Conservation (phyloP, 2,329 filamentous ascomycete genomes). For the Blastomyces gilchristii region DNA sequence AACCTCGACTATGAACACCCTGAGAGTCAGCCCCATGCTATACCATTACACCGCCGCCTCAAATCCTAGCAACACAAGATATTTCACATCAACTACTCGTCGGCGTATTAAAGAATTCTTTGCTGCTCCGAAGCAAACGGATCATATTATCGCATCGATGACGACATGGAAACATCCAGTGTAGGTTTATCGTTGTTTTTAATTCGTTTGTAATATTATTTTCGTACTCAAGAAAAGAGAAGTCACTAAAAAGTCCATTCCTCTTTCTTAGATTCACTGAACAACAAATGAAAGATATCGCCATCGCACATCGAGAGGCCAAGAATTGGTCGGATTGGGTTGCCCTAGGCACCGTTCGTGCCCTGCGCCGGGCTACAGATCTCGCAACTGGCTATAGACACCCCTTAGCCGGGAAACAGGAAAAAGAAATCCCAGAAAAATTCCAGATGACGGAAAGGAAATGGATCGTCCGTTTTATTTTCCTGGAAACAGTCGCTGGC, state of each 20-base stretch:
- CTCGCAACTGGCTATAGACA: constrained; percentile 71
- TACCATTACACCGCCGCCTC: constrained; percentile 9
- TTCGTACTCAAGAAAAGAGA: neutral
- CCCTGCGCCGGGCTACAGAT: constrained; percentile 73
- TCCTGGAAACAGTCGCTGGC: constrained; percentile 87
- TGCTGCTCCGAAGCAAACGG: constrained; percentile 48
- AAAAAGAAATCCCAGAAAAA: constrained; percentile 44
- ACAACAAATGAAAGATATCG: constrained; percentile 64
- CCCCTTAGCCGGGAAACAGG: constrained; percentile 42
- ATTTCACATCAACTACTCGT: constrained; percentile 32
- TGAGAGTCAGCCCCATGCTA: constrained; percentile 18
- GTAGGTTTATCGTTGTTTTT: constrained; percentile 23
- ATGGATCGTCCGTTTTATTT: constrained; percentile 83
- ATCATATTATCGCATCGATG: constrained; percentile 51
- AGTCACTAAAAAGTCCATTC: too few relatives aligned
- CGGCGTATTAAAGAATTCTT: constrained; percentile 44
- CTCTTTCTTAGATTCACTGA: constrained; percentile 50
- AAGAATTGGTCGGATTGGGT: constrained; percentile 64
- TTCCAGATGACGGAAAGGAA: constrained; percentile 72
- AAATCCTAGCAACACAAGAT: constrained; percentile 18
- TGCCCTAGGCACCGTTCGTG: constrained; percentile 65
- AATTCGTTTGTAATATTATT: constrained; percentile 11
- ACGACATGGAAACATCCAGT: constrained; percentile 60
- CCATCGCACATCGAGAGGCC: constrained; percentile 65
- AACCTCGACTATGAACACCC: constrained; percentile 18